Conservation (phyloP, 805 yeast species). For the Brettanomyces anomalus region DNA sequence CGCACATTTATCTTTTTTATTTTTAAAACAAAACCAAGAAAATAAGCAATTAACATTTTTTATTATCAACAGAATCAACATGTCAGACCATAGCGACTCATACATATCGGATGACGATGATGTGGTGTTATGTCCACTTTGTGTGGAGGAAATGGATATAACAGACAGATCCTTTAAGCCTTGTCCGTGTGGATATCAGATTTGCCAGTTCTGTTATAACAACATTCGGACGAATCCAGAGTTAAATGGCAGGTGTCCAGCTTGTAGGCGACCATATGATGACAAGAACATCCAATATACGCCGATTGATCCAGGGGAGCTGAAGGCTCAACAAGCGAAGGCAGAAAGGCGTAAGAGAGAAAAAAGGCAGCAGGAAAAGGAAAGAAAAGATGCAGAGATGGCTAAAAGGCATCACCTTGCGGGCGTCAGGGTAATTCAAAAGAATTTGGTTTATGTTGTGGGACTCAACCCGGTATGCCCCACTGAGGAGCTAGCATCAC, state of each 20-base stretch:
- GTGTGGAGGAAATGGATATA: constrained; percentile 96
- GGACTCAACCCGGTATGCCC: constrained; percentile 86
- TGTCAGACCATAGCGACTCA: constrained; percentile 33
- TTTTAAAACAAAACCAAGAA: no score
- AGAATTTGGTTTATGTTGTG: constrained; percentile 91
- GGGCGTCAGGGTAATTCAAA: constrained; percentile 97
- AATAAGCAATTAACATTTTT: no score
- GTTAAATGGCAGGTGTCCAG: constrained; percentile 93
- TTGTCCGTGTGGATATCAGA: constrained; percentile 99
- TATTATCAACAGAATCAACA: background rate
- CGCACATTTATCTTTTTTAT: no score
- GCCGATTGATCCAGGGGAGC: constrained; percentile 76
- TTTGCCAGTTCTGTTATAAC: constrained; percentile 97
- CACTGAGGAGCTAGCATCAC: constrained; percentile 75
- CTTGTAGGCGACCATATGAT: constrained; percentile 89
- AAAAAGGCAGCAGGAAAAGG: constrained; percentile 80
- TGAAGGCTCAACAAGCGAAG: constrained; percentile 71
- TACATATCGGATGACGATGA: constrained; percentile 55
- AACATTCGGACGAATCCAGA: constrained; percentile 94
- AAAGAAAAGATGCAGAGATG: constrained; percentile 81
- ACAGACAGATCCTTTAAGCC: constrained; percentile 95
- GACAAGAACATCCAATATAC: constrained; percentile 89
- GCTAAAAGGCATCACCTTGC: constrained; percentile 82
- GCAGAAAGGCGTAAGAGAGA: constrained; percentile 76
- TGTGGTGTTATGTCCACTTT: constrained; percentile 82